A percentile compares a stretch with the other conserved stretches of the same genome.
Evolutionary conservation across 768 basidiomycete species (phyloP).

Genomic region (Xerocomus potaroensis): DNA sequence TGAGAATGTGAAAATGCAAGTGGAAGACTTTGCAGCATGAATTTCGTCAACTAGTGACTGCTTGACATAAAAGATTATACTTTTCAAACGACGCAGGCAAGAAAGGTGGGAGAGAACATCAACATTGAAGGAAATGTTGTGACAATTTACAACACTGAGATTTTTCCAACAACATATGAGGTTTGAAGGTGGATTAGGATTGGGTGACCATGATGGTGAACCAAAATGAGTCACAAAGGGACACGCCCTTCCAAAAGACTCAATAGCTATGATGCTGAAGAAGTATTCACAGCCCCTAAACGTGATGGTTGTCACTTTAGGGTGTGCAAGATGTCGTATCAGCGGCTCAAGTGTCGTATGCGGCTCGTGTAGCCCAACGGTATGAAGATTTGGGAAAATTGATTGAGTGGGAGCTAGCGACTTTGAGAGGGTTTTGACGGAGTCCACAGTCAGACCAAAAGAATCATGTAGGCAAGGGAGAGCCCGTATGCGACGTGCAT

Average conservation of each 20-base stretch:
- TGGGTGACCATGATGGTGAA: not conserved
- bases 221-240: not conserved
- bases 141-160: slow-evolving; percentile 1
- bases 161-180: slow-evolving; percentile 10
- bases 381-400: slow-evolving; percentile 14
- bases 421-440: slow-evolving; percentile 1
- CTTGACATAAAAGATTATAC: not conserved
- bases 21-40: not conserved
- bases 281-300: not conserved
- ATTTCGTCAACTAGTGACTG: not conserved
- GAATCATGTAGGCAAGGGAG: not conserved
- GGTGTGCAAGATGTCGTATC: slow-evolving; percentile 5
- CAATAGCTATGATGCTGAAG: not conserved
- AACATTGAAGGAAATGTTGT: not conserved
- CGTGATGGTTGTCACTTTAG: not conserved
- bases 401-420: not conserved
- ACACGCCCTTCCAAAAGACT: not conserved
- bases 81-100: not conserved
- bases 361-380: not conserved
- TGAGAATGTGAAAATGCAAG: not conserved
- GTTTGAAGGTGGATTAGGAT: not conserved
- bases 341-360: not conserved
- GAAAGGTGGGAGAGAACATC: slow-evolving; percentile 5
- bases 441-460: not conserved
- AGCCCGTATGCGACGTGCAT: slow-evolving; percentile 7